Evolutionary conservation across 2,329 filamentous ascomycete genomes (phyloP), one percentile per base, ranked within the genome.

Genomic region (Seiridium unicorne): DNA sequence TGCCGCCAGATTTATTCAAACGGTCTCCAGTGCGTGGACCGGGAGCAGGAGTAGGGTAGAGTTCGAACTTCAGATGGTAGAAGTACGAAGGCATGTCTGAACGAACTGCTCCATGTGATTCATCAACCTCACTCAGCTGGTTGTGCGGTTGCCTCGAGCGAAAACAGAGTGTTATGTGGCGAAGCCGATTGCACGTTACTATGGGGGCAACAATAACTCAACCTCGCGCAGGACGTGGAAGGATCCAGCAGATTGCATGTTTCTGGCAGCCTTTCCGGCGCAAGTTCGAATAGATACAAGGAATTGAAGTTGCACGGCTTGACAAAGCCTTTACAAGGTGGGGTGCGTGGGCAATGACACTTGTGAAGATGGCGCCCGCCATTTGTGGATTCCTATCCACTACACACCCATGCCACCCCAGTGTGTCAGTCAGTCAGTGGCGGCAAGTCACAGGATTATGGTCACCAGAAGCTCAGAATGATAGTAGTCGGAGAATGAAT

Each of bases 51-150:
- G 75, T 79, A 48, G 79, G 73, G 71, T 89, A 89, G 47, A 89
- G 78, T 75, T 89, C 87, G 67, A 89, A 82, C 66, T 84, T 87
- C n/a, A 89, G 69, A 66, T 89, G 86, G 67, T 89, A 89, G 64
- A 84, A 85, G 71, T 87, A 88, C 36, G 81, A 81, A 76, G 82
- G 81, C 84, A 87, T 87, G 71, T 70, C 61, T 38, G 36, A 48
- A 58, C 58, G 56, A 59, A 34, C 47, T 40, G 32, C 53, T 55
- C 49, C 18, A 55, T 44, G 5, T 11, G 11, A 44, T n/a, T 55
- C 46, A 32, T 48, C 46, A 48, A 48, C 38, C 18, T 26, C 18
- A 26, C 18, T 26, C 18, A 26, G 18, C 18, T 26, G 42, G 13
- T 44, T 3, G 42, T 44, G 32, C 31, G 8, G 5, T 18, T 26